These are phyloP conservation scores for Niveomyces coronatus DNA, from an alignment of 2,329 filamentous ascomycete species.

Conservation along the genomic window DNA sequence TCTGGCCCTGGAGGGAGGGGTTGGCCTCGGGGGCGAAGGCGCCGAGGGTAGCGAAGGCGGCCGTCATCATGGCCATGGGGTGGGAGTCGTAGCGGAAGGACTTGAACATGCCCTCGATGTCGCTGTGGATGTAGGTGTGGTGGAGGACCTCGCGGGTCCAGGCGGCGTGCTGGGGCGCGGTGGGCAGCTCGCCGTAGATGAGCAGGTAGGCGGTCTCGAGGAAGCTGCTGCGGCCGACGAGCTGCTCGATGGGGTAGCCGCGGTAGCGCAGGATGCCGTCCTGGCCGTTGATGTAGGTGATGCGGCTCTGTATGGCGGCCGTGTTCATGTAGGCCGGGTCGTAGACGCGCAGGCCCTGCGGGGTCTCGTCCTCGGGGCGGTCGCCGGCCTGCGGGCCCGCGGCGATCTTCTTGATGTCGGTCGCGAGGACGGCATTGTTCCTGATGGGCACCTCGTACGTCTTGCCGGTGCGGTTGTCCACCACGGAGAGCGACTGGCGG, in stretches of 20 bases:
- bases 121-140: slow-evolving; percentile 38
- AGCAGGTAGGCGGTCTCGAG: slow-evolving; percentile 40
- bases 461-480: slow-evolving; percentile 39
- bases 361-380: slow-evolving; percentile 34
- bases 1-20: slow-evolving; percentile 38
- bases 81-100: slow-evolving; percentile 41
- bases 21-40: slow-evolving; percentile 40
- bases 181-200: slow-evolving; percentile 41
- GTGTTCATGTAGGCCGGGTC: slow-evolving; percentile 46
- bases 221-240: slow-evolving; percentile 38
- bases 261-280: slow-evolving; percentile 42
- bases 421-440: slow-evolving; percentile 38
- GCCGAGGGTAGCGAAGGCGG: slow-evolving; percentile 38
- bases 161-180: slow-evolving; percentile 25
- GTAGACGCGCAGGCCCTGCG: slow-evolving; percentile 37
- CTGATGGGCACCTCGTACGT: slow-evolving; percentile 38
- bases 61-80: slow-evolving; percentile 41
- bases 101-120: slow-evolving; percentile 40
- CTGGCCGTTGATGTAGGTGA: slow-evolving; percentile 43
- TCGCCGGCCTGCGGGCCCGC: slow-evolving; percentile 21
- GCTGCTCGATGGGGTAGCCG: slow-evolving; percentile 40
- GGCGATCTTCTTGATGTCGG: slow-evolving; percentile 42
- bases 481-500: slow-evolving; percentile 29
- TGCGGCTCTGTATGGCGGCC: slow-evolving; percentile 36
- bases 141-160: slow-evolving; percentile 41